Conservation (phyloP, 1,139 yeast genomes). For the Saccharomyces hybrid region DNA sequence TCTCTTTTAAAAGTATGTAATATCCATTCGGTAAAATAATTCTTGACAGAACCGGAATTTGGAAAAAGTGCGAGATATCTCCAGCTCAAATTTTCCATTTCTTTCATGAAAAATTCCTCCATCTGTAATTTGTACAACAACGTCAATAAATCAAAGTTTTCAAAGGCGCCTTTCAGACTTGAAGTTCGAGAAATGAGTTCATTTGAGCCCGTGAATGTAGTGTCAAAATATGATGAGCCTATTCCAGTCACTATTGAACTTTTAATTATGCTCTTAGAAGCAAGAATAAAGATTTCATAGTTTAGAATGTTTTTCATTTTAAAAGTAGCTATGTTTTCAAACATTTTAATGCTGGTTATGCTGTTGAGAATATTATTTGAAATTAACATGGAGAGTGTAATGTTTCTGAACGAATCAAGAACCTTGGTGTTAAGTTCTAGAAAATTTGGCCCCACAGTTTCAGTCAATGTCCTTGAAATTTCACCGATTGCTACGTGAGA, state of each 20-base stretch:
- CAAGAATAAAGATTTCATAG: constrained; percentile 19
- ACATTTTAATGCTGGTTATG: constrained; percentile 21
- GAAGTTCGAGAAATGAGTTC: constrained; percentile 36
- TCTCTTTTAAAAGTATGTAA: constrained; percentile 26
- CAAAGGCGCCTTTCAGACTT: constrained; percentile 28
- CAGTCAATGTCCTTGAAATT: constrained; percentile 38
- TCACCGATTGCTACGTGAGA: constrained; percentile 37
- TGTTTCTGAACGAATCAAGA: constrained; percentile 22
- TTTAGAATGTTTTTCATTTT: constrained; percentile 27
- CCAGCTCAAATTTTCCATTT: constrained; percentile 38
- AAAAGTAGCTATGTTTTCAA: constrained; percentile 24
- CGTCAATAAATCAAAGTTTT: constrained; percentile 33
- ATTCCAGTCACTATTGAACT: constrained; percentile 18
- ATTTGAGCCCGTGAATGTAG: constrained; percentile 25
- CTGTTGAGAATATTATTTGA: constrained; percentile 22
- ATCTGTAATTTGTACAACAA: constrained; percentile 35
- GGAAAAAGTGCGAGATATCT: constrained; percentile 36
- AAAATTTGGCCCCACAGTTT: constrained; percentile 46
- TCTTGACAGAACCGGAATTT: constrained; percentile 17
- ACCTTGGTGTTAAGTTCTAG: constrained; percentile 22
- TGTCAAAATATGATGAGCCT: constrained; percentile 14
- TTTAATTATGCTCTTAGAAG: constrained; percentile 24
- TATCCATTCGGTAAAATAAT: constrained; percentile 31
- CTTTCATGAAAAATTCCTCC: constrained; percentile 25
- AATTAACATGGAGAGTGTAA: constrained; percentile 22